Conservation (phyloP, 208 protist species). For the Leishmania aethiopica region DNA sequence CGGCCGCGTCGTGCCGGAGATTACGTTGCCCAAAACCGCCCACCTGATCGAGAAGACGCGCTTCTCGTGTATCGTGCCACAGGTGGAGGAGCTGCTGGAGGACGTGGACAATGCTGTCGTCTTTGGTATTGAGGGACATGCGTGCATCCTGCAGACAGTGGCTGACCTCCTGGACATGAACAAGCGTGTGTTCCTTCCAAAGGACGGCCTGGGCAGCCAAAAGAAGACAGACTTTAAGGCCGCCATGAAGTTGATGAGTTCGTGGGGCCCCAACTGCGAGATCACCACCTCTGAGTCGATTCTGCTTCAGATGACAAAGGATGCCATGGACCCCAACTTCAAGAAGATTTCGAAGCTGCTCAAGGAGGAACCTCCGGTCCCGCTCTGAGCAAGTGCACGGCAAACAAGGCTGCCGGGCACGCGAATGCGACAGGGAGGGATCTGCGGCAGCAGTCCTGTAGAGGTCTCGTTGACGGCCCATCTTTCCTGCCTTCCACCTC, state of each 20-base stretch:
- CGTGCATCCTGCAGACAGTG: conserved; percentile 79
- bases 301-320: conserved; percentile 68
- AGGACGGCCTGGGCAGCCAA: conserved; percentile 81
- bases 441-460: background rate
- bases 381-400: conserved; percentile 16
- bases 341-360: conserved; percentile 68
- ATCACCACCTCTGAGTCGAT: conserved; percentile 77
- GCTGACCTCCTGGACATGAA: conserved; percentile 73
- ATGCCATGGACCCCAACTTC: conserved; percentile 70
- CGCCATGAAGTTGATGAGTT: conserved; percentile 63
- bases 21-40: conserved; percentile 53
- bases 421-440: background rate
- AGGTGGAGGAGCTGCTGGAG: conserved; percentile 49
- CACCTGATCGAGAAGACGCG: conserved; percentile 52
- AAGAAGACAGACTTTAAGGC: conserved; percentile 57
- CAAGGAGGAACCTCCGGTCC: conserved; percentile 42
- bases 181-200: conserved; percentile 64
- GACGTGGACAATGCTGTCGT: conserved; percentile 71
- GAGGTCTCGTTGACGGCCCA: background rate
- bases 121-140: conserved; percentile 84
- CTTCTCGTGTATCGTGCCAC: conserved; percentile 60
- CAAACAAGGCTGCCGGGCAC: background rate
- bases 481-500: background rate
- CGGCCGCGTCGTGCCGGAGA: conserved; percentile 57
- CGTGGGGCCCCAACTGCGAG: conserved; percentile 59